A percentile compares a stretch with the other conserved stretches of the same genome.
These are phyloP conservation scores for Rhytidiadelphus loreus DNA, from an alignment of 225 moss, liverwort and hornwort genomes.

Conservation along the genomic window DNA sequence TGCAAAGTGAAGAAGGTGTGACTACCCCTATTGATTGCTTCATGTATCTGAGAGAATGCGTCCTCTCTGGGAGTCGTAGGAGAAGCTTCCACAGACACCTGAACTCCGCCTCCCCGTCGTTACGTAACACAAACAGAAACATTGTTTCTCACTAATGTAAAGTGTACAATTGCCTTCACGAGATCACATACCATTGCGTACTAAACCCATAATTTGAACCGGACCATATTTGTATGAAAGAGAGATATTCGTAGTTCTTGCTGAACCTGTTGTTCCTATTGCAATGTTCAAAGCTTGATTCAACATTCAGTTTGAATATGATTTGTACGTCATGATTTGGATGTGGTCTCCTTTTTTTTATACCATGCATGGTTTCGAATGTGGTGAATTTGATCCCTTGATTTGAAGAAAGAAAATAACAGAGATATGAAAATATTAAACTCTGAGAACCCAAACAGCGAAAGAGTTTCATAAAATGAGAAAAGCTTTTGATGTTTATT, in stretches of 20 bases:
- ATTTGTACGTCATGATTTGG: not conserved
- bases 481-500: too few relatives aligned
- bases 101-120: not conserved
- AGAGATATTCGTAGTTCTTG: not conserved
- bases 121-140: not conserved
- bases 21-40: constrained; percentile 75
- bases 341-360: not conserved
- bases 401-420: too few relatives aligned
- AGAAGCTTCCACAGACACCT: not conserved
- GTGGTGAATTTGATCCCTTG: not conserved
- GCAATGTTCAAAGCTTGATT: not conserved
- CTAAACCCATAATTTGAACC: not conserved
- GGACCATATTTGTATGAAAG: constrained; percentile 15
- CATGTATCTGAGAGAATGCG: constrained; percentile 27
- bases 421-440: too few relatives aligned
- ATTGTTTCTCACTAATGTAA: not conserved
- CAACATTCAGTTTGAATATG: not conserved
- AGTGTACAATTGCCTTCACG: not conserved
- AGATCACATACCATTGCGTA: not conserved
- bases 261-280: not conserved
- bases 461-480: too few relatives aligned
- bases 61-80: not conserved
- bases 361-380: not conserved
- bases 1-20: too few relatives aligned
- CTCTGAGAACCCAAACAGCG: too few relatives aligned